These are phyloP conservation scores for Zasmidium citrigriseum DNA, from an alignment of 2,329 filamentous ascomycete species.

Conservation along the genomic window DNA sequence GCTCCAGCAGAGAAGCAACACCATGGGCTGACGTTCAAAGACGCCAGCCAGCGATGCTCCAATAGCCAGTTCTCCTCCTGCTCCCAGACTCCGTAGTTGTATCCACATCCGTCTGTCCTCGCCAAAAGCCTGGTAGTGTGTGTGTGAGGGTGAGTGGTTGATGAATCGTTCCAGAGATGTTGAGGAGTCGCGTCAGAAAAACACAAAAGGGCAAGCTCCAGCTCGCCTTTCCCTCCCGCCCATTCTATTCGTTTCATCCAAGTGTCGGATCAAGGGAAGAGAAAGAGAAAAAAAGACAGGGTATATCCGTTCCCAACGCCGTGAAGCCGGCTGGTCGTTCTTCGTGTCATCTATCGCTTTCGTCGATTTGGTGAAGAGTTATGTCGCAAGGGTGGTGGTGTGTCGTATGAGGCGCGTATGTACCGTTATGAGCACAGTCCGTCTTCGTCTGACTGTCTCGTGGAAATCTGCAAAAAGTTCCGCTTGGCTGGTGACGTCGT, in stretches of 20 bases:
- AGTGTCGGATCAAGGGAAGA: slow-evolving; percentile 2
- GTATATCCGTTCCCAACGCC: slow-evolving; percentile 12
- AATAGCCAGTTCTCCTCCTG: no score
- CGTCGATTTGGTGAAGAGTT: neutral
- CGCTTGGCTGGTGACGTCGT: neutral
- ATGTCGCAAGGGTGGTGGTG: neutral
- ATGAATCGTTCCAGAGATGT: no score
- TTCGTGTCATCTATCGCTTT: neutral
- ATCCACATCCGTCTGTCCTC: no score
- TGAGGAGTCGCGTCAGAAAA: neutral
- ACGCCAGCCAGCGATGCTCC: no score
- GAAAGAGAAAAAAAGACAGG: neutral
- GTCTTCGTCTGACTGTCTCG: neutral
- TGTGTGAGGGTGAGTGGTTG: no score
- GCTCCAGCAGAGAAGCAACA: no score
- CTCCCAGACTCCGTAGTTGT: no score
- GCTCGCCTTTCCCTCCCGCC: neutral
- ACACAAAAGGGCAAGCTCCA: no score
- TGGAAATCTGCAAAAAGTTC: neutral
- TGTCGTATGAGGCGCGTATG: neutral
- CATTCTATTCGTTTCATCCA: neutral
- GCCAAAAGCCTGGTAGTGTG: no score
- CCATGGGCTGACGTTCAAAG: no score
- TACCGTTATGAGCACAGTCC: slow-evolving; percentile 1
- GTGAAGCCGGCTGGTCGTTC: neutral